Evolutionary conservation across 1,284 basidiomycete genomes (phyloP).

Genomic region (Ustilago hordei): DNA sequence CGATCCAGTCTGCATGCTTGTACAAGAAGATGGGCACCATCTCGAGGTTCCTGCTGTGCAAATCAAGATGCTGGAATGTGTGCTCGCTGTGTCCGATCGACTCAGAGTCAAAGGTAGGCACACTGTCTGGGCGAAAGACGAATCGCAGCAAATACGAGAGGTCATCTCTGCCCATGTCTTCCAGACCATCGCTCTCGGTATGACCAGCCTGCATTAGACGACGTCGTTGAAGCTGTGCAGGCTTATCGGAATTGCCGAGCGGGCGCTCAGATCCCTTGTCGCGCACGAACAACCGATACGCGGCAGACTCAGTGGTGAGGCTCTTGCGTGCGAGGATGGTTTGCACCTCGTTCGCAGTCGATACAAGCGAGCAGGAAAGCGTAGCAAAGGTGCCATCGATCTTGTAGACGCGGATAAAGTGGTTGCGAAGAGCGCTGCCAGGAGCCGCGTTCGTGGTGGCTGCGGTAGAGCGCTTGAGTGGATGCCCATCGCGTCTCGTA

Average conservation of each 20-base stretch:
- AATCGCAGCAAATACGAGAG: slow-evolving; percentile 89
- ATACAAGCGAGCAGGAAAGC: slow-evolving; percentile 76
- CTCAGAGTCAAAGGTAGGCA: slow-evolving; percentile 69
- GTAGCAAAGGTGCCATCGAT: slow-evolving; percentile 81
- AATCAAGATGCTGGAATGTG: slow-evolving; percentile 82
- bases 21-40: slow-evolving; percentile 92
- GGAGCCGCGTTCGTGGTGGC: slow-evolving; percentile 18
- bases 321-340: slow-evolving; percentile 58
- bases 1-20: slow-evolving; percentile 85
- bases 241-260: slow-evolving; percentile 78
- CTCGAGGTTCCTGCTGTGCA: slow-evolving; percentile 84
- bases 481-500: slow-evolving; percentile 27
- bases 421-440: slow-evolving; percentile 54
- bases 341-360: slow-evolving; percentile 77
- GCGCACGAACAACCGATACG: slow-evolving; percentile 65
- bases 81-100: slow-evolving; percentile 63
- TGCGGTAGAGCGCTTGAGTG: slow-evolving; percentile 38
- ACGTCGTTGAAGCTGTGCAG: slow-evolving; percentile 84
- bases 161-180: slow-evolving; percentile 84
- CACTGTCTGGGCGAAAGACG: slow-evolving; percentile 77
- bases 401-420: slow-evolving; percentile 80
- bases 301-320: slow-evolving; percentile 52
- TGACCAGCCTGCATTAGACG: slow-evolving; percentile 92
- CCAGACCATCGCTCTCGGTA: slow-evolving; percentile 81
- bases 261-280: slow-evolving; percentile 68